phyloP scores from a whole-genome alignment of 192 early-diverging fungal genomes.

The Backusella tuberculispora region DNA sequence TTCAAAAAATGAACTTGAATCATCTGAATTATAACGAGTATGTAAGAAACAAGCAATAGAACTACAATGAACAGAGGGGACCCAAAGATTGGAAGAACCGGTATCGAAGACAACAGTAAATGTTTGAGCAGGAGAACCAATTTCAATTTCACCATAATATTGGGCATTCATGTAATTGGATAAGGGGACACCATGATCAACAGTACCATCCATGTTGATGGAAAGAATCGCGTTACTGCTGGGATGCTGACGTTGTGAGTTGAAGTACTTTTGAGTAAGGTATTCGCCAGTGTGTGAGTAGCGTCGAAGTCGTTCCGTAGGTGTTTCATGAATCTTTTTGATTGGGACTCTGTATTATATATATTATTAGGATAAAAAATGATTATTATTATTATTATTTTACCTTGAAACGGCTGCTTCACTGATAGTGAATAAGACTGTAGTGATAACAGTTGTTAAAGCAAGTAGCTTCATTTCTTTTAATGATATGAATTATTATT shows the following conservation, averaged over 20 bases:
- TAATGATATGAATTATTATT: background rate
- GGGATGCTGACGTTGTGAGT: slow-evolving; percentile 27
- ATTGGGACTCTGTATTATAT: slow-evolving; percentile 47
- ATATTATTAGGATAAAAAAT: background rate
- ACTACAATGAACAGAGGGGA: slow-evolving; percentile 90
- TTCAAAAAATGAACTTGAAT: slow-evolving; percentile 77
- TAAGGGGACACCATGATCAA: slow-evolving; percentile 74
- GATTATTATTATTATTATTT: background rate
- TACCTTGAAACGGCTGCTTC: slow-evolving; percentile 41
- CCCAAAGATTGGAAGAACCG: slow-evolving; percentile 95
- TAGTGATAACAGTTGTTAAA: slow-evolving; percentile 24
- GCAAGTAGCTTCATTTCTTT: slow-evolving; percentile 40
- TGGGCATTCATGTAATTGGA: slow-evolving; percentile 96
- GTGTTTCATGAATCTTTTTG: slow-evolving; percentile 70
- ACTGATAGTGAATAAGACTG: slow-evolving; percentile 18
- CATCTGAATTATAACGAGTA: slow-evolving; percentile 78
- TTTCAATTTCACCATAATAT: slow-evolving; percentile 90
- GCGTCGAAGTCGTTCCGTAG: slow-evolving; percentile 62
- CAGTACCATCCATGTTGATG: slow-evolving; percentile 55
- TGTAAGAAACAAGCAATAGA: slow-evolving; percentile 98
- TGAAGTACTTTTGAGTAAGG: slow-evolving; percentile 83
- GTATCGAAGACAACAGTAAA: slow-evolving; percentile 96
- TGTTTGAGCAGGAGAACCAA: slow-evolving; percentile 88
- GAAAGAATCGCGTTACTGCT: slow-evolving; percentile 43
- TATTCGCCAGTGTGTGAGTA: slow-evolving; percentile 67